phyloP scores from a whole-genome alignment of 116 monocot species.

The Dioscorea cayenensis region DNA sequence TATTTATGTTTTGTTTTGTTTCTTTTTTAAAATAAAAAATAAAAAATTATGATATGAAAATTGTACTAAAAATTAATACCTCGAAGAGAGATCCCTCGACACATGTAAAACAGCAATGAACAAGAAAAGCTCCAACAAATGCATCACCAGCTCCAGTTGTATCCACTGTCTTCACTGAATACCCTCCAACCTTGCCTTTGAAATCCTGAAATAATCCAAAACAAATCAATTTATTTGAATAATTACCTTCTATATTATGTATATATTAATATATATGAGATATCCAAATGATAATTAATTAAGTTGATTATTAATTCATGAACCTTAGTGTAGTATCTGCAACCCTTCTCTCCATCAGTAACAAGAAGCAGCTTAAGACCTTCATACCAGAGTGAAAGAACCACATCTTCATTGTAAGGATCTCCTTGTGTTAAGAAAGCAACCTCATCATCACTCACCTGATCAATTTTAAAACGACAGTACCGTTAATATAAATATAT shows the following conservation, averaged over 20 bases:
- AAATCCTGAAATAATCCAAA: conserved; percentile 18
- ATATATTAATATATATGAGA: background rate
- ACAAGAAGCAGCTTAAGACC: conserved; percentile 20
- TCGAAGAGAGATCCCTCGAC: conserved; percentile 31
- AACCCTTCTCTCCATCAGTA: conserved; percentile 30
- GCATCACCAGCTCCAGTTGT: conserved; percentile 93
- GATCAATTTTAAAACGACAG: too few species aligned
- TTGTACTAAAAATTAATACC: conserved; percentile 11
- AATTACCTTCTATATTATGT: background rate
- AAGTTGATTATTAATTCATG: background rate
- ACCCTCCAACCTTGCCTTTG: conserved; percentile 43
- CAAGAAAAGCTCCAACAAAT: conserved; percentile 65
- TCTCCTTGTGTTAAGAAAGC: conserved; percentile 22
- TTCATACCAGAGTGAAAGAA: conserved; percentile 18
- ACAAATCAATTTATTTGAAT: too few species aligned
- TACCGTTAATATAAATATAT: too few species aligned
- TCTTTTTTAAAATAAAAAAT: too few species aligned
- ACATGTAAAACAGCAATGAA: conserved; percentile 22
- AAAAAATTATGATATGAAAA: too few species aligned
- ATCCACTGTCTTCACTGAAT: conserved; percentile 59
- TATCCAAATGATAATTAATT: too few species aligned
- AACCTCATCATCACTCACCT: conserved; percentile 28
- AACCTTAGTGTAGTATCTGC: conserved; percentile 41
- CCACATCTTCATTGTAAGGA: conserved; percentile 15
- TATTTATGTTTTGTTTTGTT: too few species aligned